These are phyloP conservation scores for Sanghuangporus weigelae DNA, from an alignment of 1,284 basidiomycete species.

Conservation along the genomic window DNA sequence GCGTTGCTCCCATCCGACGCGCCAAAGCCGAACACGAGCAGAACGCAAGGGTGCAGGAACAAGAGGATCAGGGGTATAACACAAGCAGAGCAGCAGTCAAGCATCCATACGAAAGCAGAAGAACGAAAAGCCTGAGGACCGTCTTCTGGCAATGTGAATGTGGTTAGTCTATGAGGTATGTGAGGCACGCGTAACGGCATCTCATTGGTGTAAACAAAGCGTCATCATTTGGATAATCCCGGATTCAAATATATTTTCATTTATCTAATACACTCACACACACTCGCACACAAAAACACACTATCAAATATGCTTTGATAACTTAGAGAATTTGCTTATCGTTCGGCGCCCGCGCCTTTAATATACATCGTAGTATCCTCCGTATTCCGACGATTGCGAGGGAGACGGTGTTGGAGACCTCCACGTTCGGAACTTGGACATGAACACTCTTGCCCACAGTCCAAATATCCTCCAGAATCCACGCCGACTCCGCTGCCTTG, in stretches of 20 bases:
- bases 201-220: neutral
- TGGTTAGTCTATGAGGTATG: neutral
- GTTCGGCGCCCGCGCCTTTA: constrained; percentile 3
- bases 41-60: neutral
- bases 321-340: neutral
- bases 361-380: neutral
- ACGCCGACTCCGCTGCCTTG: neutral
- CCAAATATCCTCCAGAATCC: constrained; percentile 14
- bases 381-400: neutral
- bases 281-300: neutral
- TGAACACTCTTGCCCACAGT: constrained; percentile 11
- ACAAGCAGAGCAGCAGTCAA: neutral
- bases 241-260: neutral
- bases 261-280: neutral
- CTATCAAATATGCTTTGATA: neutral
- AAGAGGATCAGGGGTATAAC: neutral
- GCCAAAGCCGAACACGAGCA: neutral
- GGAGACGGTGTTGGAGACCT: constrained; percentile 1
- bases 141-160: neutral
- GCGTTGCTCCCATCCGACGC: constrained; percentile 7
- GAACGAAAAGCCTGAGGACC: neutral
- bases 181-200: neutral
- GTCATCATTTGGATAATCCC: neutral
- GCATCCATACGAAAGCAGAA: neutral
- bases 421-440: constrained; percentile 15